Conservation (phyloP, 2,329 filamentous ascomycete genomes). For the Cladobotryum mycophilum region DNA sequence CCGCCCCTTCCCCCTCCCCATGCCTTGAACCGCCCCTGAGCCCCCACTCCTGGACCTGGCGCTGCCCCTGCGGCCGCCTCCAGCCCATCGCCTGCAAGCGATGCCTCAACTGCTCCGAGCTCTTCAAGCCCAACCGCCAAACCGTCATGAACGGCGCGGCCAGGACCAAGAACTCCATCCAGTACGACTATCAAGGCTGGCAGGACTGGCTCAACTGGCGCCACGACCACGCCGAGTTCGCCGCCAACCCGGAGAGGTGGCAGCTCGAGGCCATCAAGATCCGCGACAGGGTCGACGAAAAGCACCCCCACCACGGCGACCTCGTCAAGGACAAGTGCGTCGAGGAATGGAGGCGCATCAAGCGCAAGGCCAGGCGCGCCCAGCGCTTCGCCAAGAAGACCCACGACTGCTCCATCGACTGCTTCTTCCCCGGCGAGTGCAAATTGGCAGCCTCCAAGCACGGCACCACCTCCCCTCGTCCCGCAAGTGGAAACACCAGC, state of each 20-base stretch:
- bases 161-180: background rate
- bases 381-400: conserved; percentile 6
- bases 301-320: background rate
- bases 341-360: background rate
- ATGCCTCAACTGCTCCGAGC: conserved; percentile 1
- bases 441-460: no score
- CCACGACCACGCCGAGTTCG: conserved; percentile 12
- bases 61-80: background rate
- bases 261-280: background rate
- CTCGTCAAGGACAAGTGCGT: background rate
- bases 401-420: conserved; percentile 18
- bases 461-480: no score
- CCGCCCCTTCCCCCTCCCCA: background rate
- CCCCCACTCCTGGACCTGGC: background rate
- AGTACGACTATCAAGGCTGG: conserved; percentile 20
- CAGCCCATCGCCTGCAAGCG: background rate
- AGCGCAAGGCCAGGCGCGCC: conserved; percentile 1
- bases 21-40: background rate
- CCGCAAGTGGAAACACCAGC: no score
- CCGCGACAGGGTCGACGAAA: no score
- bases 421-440: conserved; percentile 20
- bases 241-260: conserved; percentile 3
- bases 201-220: conserved; percentile 23
- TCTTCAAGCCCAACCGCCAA: background rate
- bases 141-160: no score